These are phyloP conservation scores for Corynascus novoguineensis DNA, from an alignment of 495 filamentous ascomycete genomes.

Conservation along the genomic window DNA sequence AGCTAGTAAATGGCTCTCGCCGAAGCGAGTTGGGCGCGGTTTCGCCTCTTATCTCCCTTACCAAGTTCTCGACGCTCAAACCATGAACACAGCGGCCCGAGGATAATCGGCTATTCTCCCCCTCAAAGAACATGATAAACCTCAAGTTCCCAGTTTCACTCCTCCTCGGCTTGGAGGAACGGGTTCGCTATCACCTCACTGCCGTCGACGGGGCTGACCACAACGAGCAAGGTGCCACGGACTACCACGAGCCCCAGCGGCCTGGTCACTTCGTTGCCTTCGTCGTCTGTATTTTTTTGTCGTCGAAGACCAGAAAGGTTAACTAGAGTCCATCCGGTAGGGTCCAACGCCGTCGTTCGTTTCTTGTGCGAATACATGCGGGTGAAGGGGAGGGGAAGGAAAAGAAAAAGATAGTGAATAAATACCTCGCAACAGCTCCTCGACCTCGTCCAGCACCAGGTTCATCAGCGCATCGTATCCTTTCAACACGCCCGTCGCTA, in stretches of 20 bases:
- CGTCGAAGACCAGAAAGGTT: background rate
- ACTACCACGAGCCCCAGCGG: constrained; percentile 87
- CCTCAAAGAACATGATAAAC: background rate
- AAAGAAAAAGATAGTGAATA: background rate
- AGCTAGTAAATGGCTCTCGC: background rate
- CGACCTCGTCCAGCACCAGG: constrained; percentile 87
- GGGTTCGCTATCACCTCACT: constrained; percentile 95
- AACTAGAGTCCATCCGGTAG: background rate
- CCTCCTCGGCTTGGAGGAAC: constrained; percentile 58
- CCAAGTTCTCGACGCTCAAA: too few relatives aligned
- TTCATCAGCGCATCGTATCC: constrained; percentile 98
- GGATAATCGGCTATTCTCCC: too few relatives aligned
- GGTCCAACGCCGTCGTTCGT: too few relatives aligned
- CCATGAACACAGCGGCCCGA: too few relatives aligned
- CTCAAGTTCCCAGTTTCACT: background rate
- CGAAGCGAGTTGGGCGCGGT: too few relatives aligned
- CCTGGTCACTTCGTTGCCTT: constrained; percentile 79
- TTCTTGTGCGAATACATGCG: too few relatives aligned
- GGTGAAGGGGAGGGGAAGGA: background rate
- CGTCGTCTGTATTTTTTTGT: too few relatives aligned
- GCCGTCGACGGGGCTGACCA: constrained; percentile 88
- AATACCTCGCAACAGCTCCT: constrained; percentile 79
- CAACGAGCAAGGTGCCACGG: constrained; percentile 82
- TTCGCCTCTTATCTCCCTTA: background rate
- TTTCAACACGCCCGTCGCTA: constrained; percentile 86